A percentile compares a stretch with the other conserved stretches of the same genome.
Evolutionary conservation across 2,329 filamentous ascomycete genomes (phyloP).

Genomic region (Aureobasidium sp.): DNA sequence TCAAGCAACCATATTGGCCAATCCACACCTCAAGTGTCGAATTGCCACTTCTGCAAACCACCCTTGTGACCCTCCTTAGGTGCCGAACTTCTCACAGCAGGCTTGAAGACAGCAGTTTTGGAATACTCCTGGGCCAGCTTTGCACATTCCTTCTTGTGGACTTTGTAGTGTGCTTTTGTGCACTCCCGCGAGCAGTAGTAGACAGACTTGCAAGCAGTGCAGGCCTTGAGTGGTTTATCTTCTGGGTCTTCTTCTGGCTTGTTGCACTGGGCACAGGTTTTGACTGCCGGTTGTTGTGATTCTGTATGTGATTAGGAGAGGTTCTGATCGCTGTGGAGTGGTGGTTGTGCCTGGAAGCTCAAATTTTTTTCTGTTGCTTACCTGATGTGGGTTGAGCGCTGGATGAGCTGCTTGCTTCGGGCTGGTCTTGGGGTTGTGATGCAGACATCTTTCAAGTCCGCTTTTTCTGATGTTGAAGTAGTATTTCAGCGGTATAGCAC

Average conservation of each 20-base stretch:
- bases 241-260: conserved; percentile 11
- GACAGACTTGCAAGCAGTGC: conserved; percentile 34
- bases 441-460: background rate
- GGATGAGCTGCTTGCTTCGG: conserved; percentile 1
- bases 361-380: background rate
- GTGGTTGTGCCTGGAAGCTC: background rate
- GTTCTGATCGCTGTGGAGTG: background rate
- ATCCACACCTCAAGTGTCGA: conserved; percentile 22
- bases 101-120: conserved; percentile 33
- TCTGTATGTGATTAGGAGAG: background rate
- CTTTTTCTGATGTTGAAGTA: too few relatives aligned
- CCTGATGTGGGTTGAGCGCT: conserved; percentile 4
- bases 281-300: background rate
- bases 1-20: background rate
- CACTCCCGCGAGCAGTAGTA: conserved; percentile 36
- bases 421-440: background rate
- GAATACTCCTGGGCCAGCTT: conserved; percentile 33
- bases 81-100: conserved; percentile 30
- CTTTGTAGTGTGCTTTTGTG: conserved; percentile 34
- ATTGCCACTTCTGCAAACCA: conserved; percentile 37
- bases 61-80: conserved; percentile 28
- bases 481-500: background rate
- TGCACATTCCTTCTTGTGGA: conserved; percentile 36
- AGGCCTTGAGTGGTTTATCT: conserved; percentile 28
- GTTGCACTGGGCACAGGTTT: conserved; percentile 9